These are phyloP conservation scores for Xylaria sp. DNA, from an alignment of 495 filamentous ascomycete species.

Conservation along the genomic window DNA sequence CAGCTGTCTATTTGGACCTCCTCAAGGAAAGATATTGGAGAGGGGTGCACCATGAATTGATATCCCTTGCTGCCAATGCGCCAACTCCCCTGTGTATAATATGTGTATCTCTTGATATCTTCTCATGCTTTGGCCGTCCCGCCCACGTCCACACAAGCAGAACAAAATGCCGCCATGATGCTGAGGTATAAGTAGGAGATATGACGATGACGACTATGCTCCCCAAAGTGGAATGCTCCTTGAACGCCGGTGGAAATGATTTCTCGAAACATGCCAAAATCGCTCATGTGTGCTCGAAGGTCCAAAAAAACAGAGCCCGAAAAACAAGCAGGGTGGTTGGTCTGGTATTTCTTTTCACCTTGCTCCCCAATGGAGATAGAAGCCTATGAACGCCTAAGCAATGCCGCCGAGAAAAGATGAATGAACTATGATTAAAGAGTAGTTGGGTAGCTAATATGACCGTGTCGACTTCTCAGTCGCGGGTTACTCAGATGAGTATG, in stretches of 20 bases:
- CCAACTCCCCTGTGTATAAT: conserved; percentile 19
- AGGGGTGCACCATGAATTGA: conserved; percentile 11
- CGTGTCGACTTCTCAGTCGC: not conserved
- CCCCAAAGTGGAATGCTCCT: conserved; percentile 20
- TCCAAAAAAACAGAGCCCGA: not conserved
- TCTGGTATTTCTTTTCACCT: not conserved
- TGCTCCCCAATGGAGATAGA: conserved; percentile 26
- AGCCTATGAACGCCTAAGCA: conserved; percentile 37
- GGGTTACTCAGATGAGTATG: conserved; percentile 1
- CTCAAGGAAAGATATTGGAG: conserved; percentile 7
- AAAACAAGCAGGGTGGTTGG: not conserved
- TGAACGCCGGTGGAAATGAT: conserved; percentile 28
- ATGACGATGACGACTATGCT: conserved; percentile 20
- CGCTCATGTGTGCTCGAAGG: conserved; percentile 17
- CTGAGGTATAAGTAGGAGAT: conserved; percentile 25
- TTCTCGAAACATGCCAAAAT: conserved; percentile 26
- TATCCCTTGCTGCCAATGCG: conserved; percentile 16
- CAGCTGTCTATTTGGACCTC: conserved; percentile 17
- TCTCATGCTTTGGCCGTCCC: conserved; percentile 14
- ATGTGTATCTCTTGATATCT: conserved; percentile 25
- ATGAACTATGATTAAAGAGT: conserved; percentile 23
- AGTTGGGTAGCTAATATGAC: conserved; percentile 4
- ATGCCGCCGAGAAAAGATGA: conserved; percentile 33
- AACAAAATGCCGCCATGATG: conserved; percentile 26
- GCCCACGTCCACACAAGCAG: not conserved